Evolutionary conservation across 768 basidiomycete species (phyloP).

Genomic region (Boletus edulis): DNA sequence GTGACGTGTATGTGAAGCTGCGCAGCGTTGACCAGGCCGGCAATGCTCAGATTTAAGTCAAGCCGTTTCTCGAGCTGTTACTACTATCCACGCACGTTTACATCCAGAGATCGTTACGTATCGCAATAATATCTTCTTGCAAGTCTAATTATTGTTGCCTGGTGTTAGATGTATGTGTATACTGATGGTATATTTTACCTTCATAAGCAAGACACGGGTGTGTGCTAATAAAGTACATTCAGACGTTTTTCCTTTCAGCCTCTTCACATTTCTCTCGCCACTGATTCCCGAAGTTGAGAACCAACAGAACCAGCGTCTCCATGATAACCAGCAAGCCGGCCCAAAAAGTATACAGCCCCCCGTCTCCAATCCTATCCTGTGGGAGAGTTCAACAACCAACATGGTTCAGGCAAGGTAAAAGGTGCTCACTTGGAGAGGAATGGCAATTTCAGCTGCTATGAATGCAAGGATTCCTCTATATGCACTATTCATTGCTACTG

Average conservation of each 20-base stretch:
- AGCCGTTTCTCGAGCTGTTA: neutral
- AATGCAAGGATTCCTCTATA: constrained; percentile 72
- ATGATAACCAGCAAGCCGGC: constrained; percentile 52
- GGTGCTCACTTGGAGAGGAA: constrained; percentile 55
- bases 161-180: neutral
- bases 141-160: neutral
- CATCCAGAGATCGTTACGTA: neutral
- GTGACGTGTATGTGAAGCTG: constrained; percentile 54
- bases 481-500: constrained; percentile 71
- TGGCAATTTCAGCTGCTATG: constrained; percentile 70
- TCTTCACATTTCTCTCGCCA: constrained; percentile 58
- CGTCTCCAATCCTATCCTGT: constrained; percentile 27
- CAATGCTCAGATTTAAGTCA: constrained; percentile 44
- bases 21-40: constrained; percentile 52
- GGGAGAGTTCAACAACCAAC: neutral
- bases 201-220: neutral
- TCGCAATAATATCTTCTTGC: neutral
- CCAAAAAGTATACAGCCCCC: constrained; percentile 38
- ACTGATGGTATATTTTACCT: constrained; percentile 3
- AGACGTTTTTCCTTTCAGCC: constrained; percentile 32
- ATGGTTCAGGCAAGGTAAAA: neutral
- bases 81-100: neutral
- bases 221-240: neutral
- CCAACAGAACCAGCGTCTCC: constrained; percentile 53
- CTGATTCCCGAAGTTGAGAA: constrained; percentile 52